Percentiles rank a stretch among this genome's conserved stretches.
Conservation (phyloP, 495 filamentous ascomycete species). For the Penicillium verhagenii region DNA sequence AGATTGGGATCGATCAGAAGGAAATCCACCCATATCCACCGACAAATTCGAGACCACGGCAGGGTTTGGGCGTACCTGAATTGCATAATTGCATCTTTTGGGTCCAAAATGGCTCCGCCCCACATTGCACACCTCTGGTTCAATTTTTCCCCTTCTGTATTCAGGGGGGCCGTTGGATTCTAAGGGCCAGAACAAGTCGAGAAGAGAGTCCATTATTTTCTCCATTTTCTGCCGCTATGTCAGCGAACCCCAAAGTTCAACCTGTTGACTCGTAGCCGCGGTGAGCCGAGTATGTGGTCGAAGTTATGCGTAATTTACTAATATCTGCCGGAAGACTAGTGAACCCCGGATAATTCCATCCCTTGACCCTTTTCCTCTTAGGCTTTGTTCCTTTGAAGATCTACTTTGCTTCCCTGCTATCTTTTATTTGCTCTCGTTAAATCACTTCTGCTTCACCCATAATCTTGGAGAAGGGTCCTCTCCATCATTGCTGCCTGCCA, state of each 20-base stretch:
- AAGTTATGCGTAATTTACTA: background rate
- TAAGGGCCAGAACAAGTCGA: constrained; percentile 8
- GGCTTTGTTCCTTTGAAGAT: constrained; percentile 1
- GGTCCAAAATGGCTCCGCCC: background rate
- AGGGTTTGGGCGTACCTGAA: background rate
- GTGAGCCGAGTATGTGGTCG: background rate
- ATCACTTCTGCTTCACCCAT: background rate
- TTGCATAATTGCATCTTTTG: background rate
- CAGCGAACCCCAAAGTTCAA: background rate
- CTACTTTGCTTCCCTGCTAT: background rate
- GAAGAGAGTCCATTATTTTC: constrained; percentile 3
- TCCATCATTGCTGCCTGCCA: background rate
- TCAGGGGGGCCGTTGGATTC: constrained; percentile 1
- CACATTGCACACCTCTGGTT: background rate
- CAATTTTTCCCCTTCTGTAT: background rate
- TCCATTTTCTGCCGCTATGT: background rate
- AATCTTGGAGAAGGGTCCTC: background rate
- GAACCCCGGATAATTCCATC: background rate
- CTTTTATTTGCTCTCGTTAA: background rate
- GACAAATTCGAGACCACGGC: constrained; percentile 1
- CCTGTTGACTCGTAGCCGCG: background rate
- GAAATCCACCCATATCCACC: background rate
- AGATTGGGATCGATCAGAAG: background rate
- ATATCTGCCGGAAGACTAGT: too few species aligned
- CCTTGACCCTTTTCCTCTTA: background rate